A percentile compares a stretch with the other conserved stretches of the same genome.
These are phyloP conservation scores for Vitis hybrid DNA, from an alignment of 177 flowering plant genomes.

Conservation along the genomic window DNA sequence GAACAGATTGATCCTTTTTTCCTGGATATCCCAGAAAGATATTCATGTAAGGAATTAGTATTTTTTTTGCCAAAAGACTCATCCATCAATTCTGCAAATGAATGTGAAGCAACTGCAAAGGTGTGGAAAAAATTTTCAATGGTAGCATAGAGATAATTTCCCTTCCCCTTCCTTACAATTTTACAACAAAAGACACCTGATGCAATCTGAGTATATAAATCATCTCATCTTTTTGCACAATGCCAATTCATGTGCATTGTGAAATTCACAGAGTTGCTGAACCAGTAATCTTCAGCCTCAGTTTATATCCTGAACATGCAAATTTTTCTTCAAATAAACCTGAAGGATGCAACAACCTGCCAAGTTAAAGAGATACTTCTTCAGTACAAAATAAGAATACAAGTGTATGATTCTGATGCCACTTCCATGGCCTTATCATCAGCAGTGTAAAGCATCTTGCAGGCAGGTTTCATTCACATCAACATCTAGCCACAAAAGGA, in stretches of 20 bases:
- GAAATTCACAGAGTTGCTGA: no score
- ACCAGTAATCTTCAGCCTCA: no score
- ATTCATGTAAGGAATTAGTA: no score
- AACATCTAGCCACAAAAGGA: no score
- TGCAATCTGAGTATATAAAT: background rate
- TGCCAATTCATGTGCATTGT: no score
- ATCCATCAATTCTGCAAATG: background rate
- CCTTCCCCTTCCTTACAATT: no score
- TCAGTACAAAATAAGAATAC: background rate
- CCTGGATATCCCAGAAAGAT: no score
- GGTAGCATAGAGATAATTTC: no score
- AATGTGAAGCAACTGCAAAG: no score
- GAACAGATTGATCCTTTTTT: constrained; percentile 16
- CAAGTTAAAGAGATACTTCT: constrained; percentile 9
- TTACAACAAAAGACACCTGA: no score
- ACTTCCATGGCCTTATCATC: background rate
- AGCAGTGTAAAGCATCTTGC: background rate
- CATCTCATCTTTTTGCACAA: no score
- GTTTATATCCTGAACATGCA: background rate
- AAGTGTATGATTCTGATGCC: background rate
- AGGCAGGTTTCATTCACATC: background rate
- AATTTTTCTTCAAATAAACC: constrained; percentile 34
- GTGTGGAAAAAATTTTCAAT: no score
- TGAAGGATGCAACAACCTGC: constrained; percentile 69
- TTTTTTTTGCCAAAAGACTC: background rate